Evolutionary conservation across 176 grass and related monocot species (phyloP).

Genomic region (Guadua angustifolia): DNA sequence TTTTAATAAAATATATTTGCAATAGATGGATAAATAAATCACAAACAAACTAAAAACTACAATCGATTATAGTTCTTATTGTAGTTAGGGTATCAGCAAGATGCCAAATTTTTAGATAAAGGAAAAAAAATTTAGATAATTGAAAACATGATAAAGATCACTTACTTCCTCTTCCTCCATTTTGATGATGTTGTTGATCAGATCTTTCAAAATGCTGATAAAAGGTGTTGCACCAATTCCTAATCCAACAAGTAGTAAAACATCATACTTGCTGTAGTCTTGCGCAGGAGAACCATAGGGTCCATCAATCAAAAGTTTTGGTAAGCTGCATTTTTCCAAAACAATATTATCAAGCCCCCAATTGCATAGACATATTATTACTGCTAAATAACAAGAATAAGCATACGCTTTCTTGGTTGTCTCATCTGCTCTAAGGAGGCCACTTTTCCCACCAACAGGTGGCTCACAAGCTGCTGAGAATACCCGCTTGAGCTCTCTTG

Average conservation of each 20-base stretch:
- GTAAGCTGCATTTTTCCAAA: slow-evolving; percentile 70
- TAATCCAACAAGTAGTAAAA: slow-evolving; percentile 86
- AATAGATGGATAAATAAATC: slow-evolving; percentile 10
- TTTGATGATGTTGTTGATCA: slow-evolving; percentile 80
- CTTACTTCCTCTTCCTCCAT: slow-evolving; percentile 81
- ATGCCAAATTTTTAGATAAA: not conserved
- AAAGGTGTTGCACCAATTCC: slow-evolving; percentile 95
- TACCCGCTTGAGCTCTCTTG: slow-evolving; percentile 82
- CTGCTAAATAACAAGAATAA: slow-evolving; percentile 27
- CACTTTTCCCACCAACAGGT: slow-evolving; percentile 82
- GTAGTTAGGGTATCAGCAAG: not conserved
- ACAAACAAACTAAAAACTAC: slow-evolving; percentile 1
- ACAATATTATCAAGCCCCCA: slow-evolving; percentile 33
- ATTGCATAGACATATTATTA: slow-evolving; percentile 28
- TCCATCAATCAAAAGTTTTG: slow-evolving; percentile 95
- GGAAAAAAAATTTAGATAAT: no score
- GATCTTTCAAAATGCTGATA: slow-evolving; percentile 89
- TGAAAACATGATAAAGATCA: not conserved
- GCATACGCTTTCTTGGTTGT: slow-evolving; percentile 75
- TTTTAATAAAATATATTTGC: slow-evolving; percentile 18
- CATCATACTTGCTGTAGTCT: slow-evolving; percentile 92
- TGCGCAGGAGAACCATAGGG: slow-evolving; percentile 93
- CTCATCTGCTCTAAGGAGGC: slow-evolving; percentile 92
- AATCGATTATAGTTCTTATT: not conserved
- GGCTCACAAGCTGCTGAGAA: slow-evolving; percentile 92